phyloP scores from a whole-genome alignment of 768 basidiomycete genomes.

The Xerocomus spinulosus region DNA sequence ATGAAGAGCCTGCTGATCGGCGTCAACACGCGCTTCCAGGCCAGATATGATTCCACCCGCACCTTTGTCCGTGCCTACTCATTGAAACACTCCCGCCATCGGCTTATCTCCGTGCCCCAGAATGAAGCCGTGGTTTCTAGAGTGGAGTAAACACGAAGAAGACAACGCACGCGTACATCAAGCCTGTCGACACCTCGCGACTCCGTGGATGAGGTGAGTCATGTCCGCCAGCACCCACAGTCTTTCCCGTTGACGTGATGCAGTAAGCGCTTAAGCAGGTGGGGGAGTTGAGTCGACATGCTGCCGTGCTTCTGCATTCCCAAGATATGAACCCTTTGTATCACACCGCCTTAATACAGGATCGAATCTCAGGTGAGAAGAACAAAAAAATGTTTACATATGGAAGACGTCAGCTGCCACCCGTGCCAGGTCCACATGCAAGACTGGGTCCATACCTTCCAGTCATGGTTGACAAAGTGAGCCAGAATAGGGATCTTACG shows the following conservation, averaged over 20 bases:
- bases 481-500: conserved; percentile 18
- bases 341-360: conserved; percentile 4
- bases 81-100: neutral
- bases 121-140: neutral
- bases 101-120: neutral
- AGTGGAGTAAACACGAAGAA: neutral
- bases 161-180: neutral
- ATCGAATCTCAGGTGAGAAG: conserved; percentile 13
- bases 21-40: conserved; percentile 8
- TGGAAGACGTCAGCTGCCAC: conserved; percentile 8
- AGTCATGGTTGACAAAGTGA: neutral
- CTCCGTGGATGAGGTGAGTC: conserved; percentile 1
- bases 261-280: neutral
- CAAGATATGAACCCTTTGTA: conserved; percentile 8
- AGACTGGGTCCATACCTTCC: neutral
- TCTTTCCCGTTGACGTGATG: neutral
- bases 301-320: conserved; percentile 7
- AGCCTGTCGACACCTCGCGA: neutral
- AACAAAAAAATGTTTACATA: conserved; percentile 5
- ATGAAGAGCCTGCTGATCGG: neutral
- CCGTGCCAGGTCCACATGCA: conserved; percentile 6
- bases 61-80: neutral
- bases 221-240: conserved; percentile 1
- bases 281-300: conserved; percentile 1
- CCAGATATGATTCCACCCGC: neutral